Conservation (phyloP, 306 rosid species). For the Sophora flavescens region DNA sequence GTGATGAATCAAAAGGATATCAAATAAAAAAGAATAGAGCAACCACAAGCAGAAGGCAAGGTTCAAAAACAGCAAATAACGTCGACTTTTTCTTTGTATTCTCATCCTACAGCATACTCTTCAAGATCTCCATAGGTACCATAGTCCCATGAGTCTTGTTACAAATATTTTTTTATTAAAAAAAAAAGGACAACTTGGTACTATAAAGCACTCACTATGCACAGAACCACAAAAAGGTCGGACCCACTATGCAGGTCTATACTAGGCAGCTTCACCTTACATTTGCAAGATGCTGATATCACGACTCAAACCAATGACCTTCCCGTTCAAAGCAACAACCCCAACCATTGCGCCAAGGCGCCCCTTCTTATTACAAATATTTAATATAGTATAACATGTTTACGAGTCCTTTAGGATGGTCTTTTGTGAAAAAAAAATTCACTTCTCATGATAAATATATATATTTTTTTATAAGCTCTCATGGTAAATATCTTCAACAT, state of each 20-base stretch:
- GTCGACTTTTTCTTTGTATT: neutral
- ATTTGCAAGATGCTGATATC: too few species aligned
- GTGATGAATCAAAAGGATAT: neutral
- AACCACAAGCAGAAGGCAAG: constrained; percentile 21
- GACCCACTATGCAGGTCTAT: too few species aligned
- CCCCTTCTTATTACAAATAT: neutral
- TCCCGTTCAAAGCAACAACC: too few species aligned
- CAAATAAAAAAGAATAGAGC: neutral
- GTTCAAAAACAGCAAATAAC: constrained; percentile 6
- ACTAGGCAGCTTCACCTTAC: too few species aligned
- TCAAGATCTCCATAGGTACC: neutral
- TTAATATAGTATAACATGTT: constrained; percentile 1
- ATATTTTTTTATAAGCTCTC: too few species aligned
- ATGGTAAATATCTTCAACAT: neutral
- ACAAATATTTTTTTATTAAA: neutral
- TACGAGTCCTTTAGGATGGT: neutral
- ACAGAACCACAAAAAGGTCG: too few species aligned
- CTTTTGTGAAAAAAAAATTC: neutral
- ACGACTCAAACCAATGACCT: too few species aligned
- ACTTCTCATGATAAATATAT: constrained; percentile 5
- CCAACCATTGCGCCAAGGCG: too few species aligned
- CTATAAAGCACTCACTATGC: too few species aligned
- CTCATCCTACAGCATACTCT: neutral
- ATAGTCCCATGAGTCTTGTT: constrained; percentile 4
- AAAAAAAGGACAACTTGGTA: too few species aligned